A percentile compares a stretch with the other conserved stretches of the same genome.
These are phyloP conservation scores for Wickerhamomyces sp. DNA, from an alignment of 1,139 yeast genomes.

Conservation along the genomic window DNA sequence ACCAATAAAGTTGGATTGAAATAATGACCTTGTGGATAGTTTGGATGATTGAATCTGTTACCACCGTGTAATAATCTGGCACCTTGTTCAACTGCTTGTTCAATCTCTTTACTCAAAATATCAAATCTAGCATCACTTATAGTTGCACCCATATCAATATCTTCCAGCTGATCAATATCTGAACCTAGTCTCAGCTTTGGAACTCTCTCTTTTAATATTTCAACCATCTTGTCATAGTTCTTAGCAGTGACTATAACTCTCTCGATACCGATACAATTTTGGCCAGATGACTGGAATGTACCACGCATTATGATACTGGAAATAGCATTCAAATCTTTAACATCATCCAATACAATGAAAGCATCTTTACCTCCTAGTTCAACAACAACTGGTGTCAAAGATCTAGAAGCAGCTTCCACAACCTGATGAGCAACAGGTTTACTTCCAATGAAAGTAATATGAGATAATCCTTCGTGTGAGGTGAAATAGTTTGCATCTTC, in stretches of 20 bases:
- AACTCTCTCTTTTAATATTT: conserved; percentile 53
- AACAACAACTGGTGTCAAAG: conserved; percentile 87
- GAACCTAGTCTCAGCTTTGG: conserved; percentile 72
- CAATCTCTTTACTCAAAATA: conserved; percentile 56
- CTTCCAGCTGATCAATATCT: conserved; percentile 83
- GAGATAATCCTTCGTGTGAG: conserved; percentile 75
- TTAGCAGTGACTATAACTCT: conserved; percentile 75
- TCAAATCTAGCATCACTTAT: conserved; percentile 73
- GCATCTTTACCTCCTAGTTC: conserved; percentile 97
- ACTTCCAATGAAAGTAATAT: conserved; percentile 94
- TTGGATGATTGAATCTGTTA: conserved; percentile 71
- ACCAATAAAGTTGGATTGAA: conserved; percentile 83
- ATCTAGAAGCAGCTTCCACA: conserved; percentile 71
- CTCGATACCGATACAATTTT: conserved; percentile 95
- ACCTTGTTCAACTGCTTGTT: conserved; percentile 75
- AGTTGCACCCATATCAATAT: conserved; percentile 95
- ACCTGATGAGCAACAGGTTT: conserved; percentile 89
- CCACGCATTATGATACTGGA: conserved; percentile 89
- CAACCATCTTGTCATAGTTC: conserved; percentile 58
- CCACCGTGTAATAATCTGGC: conserved; percentile 83
- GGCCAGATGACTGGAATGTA: conserved; percentile 94
- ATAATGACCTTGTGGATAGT: conserved; percentile 92
- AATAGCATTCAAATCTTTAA: conserved; percentile 48
- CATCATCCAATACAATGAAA: conserved; percentile 75
- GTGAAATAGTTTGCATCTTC: conserved; percentile 83